Percentiles rank a stretch among this genome's conserved stretches.
These are phyloP conservation scores for Puccinia hordei DNA, from an alignment of 1,284 basidiomycete genomes.

Conservation along the genomic window DNA sequence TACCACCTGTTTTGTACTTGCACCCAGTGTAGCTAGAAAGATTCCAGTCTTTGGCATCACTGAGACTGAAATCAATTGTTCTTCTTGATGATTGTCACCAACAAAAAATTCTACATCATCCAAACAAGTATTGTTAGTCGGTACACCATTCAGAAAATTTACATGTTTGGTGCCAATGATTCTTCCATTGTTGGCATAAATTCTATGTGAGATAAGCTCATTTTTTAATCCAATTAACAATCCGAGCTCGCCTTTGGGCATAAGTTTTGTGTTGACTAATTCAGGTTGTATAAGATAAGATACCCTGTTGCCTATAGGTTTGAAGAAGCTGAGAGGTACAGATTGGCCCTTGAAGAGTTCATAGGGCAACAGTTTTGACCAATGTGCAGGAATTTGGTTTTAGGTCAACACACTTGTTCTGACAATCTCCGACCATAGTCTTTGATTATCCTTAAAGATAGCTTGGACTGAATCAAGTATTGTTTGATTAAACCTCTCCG, in stretches of 20 bases:
- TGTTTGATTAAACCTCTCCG: background rate
- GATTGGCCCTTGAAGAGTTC: background rate
- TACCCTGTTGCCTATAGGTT: background rate
- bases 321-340: background rate
- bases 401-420: background rate
- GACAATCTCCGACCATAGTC: background rate
- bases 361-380: background rate
- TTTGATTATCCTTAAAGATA: background rate
- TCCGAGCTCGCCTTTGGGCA: background rate
- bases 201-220: too few species aligned
- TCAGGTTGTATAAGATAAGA: background rate
- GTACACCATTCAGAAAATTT: too few species aligned
- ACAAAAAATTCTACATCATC: too few species aligned
- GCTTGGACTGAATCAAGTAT: background rate
- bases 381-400: constrained; percentile 11
- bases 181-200: too few species aligned
- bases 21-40: too few species aligned
- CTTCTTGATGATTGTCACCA: too few species aligned
- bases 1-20: too few species aligned
- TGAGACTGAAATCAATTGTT: too few species aligned
- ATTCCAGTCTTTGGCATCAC: too few species aligned
- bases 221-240: background rate
- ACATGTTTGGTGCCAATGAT: too few species aligned
- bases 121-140: too few species aligned
- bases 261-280: background rate